Evolutionary conservation across 1,139 yeast genomes (phyloP), one percentile per base, ranked within the genome.

Genomic region (Candida labiduridarum): DNA sequence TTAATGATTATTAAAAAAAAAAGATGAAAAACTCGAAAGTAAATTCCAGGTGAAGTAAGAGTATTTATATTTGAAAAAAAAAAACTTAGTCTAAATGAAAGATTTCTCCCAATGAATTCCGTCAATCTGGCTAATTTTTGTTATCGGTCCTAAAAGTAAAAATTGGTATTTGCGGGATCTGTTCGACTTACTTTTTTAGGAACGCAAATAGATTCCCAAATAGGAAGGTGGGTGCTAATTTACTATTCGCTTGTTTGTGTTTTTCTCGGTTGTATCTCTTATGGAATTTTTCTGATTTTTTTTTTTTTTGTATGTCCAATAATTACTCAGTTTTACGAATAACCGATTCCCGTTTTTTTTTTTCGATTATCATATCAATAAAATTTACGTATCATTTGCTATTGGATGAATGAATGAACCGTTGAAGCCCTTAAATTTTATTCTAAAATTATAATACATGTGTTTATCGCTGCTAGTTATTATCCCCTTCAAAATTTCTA

Each of bases 121-220:
- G 3, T 19, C 4, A 36, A 36, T 36, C 27, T 11, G 29, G 27
- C 10, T 12, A 36, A 36, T 31, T 19, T 19, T 34, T 19, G 36
- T 36, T 31, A 22, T 29, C 41, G 30, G 41, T 4, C 30, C 14
- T 5, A n/a, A 16, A 35, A 8, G 39, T n/a, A 35, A 16, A 19
- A 19, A 19, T 19, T 19, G 22, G 22, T 19, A 19, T 19, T 8
- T 16, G 19, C 11, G 11, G 14, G 29, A 35, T 34, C 47, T 43
- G 47, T 15, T 50, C 35, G 48, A 49, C 41, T 25, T 49, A 25
- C 54, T 52, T 35, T 43, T 38, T 36, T 41, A 14, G 41, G 41
- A 38, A 38, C 41, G 41, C 41, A 38, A 11, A 7, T 12, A 16
- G 15, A 11, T 38, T 19, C 41, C 41, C 11, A 38, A 38, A 38